These are phyloP conservation scores for Suillus spraguei DNA, from an alignment of 768 basidiomycete genomes.

Conservation along the genomic window DNA sequence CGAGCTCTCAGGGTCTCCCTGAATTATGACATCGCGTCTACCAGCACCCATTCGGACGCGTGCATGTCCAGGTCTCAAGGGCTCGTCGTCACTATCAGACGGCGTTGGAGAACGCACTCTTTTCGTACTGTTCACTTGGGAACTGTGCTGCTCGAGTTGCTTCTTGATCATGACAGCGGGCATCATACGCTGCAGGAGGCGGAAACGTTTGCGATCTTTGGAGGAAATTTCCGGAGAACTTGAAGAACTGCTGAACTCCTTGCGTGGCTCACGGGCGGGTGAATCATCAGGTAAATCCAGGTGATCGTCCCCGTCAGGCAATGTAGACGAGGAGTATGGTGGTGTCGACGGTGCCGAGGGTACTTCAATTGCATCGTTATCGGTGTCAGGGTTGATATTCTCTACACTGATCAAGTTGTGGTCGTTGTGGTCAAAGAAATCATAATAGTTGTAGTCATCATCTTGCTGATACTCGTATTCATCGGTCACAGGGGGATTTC, in stretches of 20 bases:
- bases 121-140: constrained; percentile 2
- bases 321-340: constrained; percentile 10
- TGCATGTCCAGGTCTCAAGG: constrained; percentile 55
- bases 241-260: constrained; percentile 16
- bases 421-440: constrained; percentile 11
- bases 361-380: constrained; percentile 14
- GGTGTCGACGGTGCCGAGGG: constrained; percentile 19
- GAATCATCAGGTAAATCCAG: constrained; percentile 15
- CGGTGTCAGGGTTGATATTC: not conserved
- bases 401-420: not conserved
- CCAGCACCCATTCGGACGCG: constrained; percentile 39
- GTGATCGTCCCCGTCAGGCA: constrained; percentile 6
- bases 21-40: constrained; percentile 44
- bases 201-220: constrained; percentile 38
- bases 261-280: not conserved
- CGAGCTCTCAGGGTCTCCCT: constrained; percentile 67
- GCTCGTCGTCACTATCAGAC: constrained; percentile 37
- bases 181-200: constrained; percentile 50
- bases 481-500: not conserved
- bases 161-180: constrained; percentile 53
- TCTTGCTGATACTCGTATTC: constrained; percentile 18
- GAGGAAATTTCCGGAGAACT: constrained; percentile 21
- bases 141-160: constrained; percentile 23
- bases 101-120: constrained; percentile 13
- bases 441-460: constrained; percentile 18